Evolutionary conservation across 345 rosid species (phyloP).

Genomic region (Populus simonii): DNA sequence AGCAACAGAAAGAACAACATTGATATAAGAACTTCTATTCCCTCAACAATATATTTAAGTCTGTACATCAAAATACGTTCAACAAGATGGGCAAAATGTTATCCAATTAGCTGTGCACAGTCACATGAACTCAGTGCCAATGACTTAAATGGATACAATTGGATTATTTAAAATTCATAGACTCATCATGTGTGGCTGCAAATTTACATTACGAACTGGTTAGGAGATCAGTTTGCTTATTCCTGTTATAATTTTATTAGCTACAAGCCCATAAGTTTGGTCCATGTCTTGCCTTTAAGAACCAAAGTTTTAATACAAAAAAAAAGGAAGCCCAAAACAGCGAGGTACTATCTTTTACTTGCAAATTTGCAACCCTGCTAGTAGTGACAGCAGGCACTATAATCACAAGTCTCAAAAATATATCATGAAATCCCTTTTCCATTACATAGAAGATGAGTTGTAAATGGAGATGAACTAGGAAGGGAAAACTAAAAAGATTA

Average conservation of each 20-base stretch:
- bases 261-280: no score
- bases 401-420: no score
- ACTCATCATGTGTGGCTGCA: neutral
- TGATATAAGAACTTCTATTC: neutral
- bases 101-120: no score
- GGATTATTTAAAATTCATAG: neutral
- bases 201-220: neutral
- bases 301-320: neutral
- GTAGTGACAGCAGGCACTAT: neutral
- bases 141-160: neutral
- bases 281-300: neutral
- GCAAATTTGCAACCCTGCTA: neutral
- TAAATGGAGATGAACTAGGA: no score
- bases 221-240: neutral
- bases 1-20: slow-evolving; percentile 3
- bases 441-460: no score
- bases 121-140: neutral
- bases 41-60: no score
- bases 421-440: no score
- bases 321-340: neutral
- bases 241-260: neutral
- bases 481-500: no score
- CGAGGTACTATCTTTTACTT: neutral
- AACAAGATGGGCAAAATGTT: no score
- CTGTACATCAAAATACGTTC: no score